Base-by-base conservation (phyloP, 257 asterid species). In the Salvia hispanica region DNA sequence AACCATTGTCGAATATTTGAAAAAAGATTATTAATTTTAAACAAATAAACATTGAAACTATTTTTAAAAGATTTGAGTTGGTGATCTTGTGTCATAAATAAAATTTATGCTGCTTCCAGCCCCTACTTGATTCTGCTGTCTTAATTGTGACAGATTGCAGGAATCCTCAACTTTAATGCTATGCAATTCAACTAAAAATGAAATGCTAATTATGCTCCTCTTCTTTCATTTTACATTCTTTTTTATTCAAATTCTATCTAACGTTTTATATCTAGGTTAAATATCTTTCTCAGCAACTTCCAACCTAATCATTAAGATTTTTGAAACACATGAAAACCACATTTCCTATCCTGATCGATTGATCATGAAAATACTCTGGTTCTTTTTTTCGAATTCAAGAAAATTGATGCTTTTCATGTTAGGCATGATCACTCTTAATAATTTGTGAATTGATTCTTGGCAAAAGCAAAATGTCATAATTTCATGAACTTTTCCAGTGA, bases 381-480 rank as follows among this genome's bases (percentile, higher is more conserved):
- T 34, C 6, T 34, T 34, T 34, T 34, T 34, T 34, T 34, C 6
- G 39, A 3, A 12, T 46, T 13, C 52, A 37, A 15, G 14, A 39
- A 60, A 60, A 16, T 7, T 4, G 12, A 2, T 39, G 53, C 71
- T 53, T 39, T 57, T 16, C 47, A 8, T 39, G 31, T 25, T 13
- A 67, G 64, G 9, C 25, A 53, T 52, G 44, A 18, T 46, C 55
- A 13, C 45, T 7, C 57, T 14, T 39, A 68, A 56, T 68, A 46
- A 69, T 69, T 67, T 34, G 44, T 58, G 66, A 51, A 69, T 44
- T 69, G 56, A 57, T 56, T 44, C 3, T 57, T 56, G 57, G 18
- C 1, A 67, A 54, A 40, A 18, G 73, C 14, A 34, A 25, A 44
- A 44, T 45, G n/a, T 57, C 46, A 68, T 39, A 15, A 68, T 68